phyloP scores from a whole-genome alignment of 2,329 filamentous ascomycete species.

The Colletotrichum sp. region DNA sequence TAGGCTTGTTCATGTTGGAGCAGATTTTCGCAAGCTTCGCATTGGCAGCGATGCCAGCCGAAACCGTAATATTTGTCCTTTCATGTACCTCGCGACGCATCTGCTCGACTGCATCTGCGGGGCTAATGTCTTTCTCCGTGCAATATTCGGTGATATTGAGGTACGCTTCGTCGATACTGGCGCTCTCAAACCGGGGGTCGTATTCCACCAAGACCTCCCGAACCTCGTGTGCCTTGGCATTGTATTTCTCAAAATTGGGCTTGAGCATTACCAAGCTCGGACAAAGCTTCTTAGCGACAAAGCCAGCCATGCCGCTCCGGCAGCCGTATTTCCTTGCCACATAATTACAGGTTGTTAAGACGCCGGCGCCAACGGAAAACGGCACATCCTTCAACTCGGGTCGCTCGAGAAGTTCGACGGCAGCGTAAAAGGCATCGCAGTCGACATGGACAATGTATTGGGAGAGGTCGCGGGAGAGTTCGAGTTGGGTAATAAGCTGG shows the following conservation, averaged over 20 bases:
- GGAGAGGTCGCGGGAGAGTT: slow-evolving; percentile 78
- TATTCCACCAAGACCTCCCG: slow-evolving; percentile 84
- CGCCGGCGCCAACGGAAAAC: slow-evolving; percentile 83
- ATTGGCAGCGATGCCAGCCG: slow-evolving; percentile 93
- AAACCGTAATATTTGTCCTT: slow-evolving; percentile 84
- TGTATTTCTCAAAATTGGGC: slow-evolving; percentile 90
- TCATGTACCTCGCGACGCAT: slow-evolving; percentile 79
- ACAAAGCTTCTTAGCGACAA: slow-evolving; percentile 93
- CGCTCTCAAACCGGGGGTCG: slow-evolving; percentile 88
- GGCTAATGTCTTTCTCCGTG: slow-evolving; percentile 65
- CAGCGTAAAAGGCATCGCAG: slow-evolving; percentile 97
- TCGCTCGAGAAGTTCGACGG: slow-evolving; percentile 84
- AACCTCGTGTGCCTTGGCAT: slow-evolving; percentile 86
- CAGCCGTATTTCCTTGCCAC: slow-evolving; percentile 88
- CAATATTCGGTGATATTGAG: slow-evolving; percentile 94
- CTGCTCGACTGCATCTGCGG: slow-evolving; percentile 77
- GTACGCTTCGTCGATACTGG: slow-evolving; percentile 96
- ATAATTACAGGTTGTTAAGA: slow-evolving; percentile 80
- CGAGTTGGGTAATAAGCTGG: slow-evolving; percentile 79
- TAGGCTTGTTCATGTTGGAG: slow-evolving; percentile 95
- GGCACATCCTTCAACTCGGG: slow-evolving; percentile 87
- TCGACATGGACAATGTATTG: slow-evolving; percentile 92
- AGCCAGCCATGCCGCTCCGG: slow-evolving; percentile 93
- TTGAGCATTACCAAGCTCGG: slow-evolving; percentile 83
- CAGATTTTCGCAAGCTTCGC: slow-evolving; percentile 94